These are phyloP conservation scores for Sugiyamaella sp. DNA, from an alignment of 1,139 yeast species.

Conservation along the genomic window DNA sequence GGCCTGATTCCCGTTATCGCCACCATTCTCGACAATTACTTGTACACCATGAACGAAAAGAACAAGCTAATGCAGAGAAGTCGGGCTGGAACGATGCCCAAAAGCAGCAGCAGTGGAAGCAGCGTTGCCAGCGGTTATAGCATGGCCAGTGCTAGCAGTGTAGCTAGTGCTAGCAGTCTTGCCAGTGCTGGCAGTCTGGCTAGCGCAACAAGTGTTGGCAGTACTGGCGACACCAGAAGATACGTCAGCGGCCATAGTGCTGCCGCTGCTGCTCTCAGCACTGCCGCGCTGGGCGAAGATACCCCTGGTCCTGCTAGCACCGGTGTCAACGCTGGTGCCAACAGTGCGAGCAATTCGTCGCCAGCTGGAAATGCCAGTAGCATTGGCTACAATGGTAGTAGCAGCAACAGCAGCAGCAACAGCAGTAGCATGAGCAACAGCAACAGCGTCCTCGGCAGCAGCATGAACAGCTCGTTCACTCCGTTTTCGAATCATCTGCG, in stretches of 20 bases:
- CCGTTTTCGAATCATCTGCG: slow-evolving; percentile 19
- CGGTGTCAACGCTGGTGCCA: slow-evolving; percentile 9
- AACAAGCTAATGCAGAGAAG: slow-evolving; percentile 3
- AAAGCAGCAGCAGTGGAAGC: background rate
- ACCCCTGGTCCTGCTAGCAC: slow-evolving; percentile 21
- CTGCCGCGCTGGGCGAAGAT: slow-evolving; percentile 18
- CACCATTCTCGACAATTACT: slow-evolving; percentile 80
- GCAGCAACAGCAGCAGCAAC: background rate
- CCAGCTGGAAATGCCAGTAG: background rate
- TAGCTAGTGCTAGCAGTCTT: too few relatives aligned
- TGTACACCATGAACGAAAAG: slow-evolving; percentile 13
- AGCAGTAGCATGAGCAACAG: background rate
- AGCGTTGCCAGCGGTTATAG: too few relatives aligned
- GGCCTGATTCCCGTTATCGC: slow-evolving; percentile 91
- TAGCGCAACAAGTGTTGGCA: too few relatives aligned
- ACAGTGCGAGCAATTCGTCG: background rate
- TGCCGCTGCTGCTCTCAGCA: slow-evolving; percentile 15
- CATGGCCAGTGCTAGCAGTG: too few relatives aligned
- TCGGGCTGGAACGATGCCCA: background rate
- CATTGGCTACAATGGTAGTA: too few relatives aligned
- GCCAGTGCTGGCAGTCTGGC: too few relatives aligned
- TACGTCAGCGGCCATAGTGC: slow-evolving; percentile 11
- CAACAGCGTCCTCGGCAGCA: background rate
- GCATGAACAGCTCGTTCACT: too few relatives aligned
- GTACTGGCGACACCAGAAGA: background rate